Conservation (phyloP, 2,329 filamentous ascomycete genomes). For the Aspergillus clavatus region DNA sequence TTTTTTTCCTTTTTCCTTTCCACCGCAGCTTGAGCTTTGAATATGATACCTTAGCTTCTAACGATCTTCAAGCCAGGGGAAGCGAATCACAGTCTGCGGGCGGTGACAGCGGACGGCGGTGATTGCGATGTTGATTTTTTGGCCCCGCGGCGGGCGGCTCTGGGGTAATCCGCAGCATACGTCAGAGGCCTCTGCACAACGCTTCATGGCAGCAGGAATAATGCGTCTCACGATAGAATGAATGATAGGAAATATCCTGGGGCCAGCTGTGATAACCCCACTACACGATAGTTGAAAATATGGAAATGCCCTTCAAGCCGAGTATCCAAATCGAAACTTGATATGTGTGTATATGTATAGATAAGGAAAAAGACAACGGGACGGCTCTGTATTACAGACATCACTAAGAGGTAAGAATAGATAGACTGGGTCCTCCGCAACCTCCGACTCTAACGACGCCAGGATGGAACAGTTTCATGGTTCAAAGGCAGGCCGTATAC, state of each 20-base stretch:
- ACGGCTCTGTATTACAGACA: slow-evolving; percentile 9
- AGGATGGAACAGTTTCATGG: slow-evolving; percentile 8
- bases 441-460: slow-evolving; percentile 14
- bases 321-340: no score
- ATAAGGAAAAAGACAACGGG: not conserved
- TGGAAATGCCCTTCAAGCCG: no score
- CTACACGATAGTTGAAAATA: no score
- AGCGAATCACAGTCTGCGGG: slow-evolving; percentile 9
- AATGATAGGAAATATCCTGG: not conserved
- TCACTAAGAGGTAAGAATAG: not conserved
- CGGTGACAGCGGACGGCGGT: slow-evolving; percentile 13
- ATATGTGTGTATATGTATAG: no score
- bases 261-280: no score
- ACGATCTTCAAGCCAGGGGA: slow-evolving; percentile 5
- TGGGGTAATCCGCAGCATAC: not conserved
- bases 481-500: slow-evolving; percentile 1
- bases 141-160: not conserved
- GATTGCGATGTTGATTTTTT: not conserved
- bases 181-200: not conserved
- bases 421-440: slow-evolving; percentile 5
- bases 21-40: no score
- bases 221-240: no score
- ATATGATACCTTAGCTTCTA: not conserved
- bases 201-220: not conserved
- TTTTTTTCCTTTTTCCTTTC: no score